Conservation (phyloP, 164 flowering plant genomes). For the Vitis rupestris region DNA sequence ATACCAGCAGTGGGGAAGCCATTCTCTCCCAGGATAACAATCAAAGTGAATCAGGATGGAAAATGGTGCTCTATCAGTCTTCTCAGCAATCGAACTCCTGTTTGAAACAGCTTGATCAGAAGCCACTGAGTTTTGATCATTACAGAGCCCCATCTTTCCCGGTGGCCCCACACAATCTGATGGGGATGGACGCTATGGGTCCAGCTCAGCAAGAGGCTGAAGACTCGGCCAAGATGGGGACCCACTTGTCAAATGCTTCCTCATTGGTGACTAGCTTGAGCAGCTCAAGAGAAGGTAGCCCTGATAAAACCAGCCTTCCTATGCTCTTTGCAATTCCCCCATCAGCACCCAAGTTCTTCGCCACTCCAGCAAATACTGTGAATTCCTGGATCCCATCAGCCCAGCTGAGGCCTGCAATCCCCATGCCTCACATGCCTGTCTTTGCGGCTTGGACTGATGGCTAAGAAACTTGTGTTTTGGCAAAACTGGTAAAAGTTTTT, state of each 20-base stretch:
- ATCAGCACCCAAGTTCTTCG: constrained; percentile 19
- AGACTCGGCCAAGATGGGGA: constrained; percentile 20
- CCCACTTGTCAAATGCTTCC: constrained; percentile 39
- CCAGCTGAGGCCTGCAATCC: constrained; percentile 37
- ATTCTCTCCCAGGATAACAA: constrained; percentile 7
- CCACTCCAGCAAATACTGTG: constrained; percentile 10
- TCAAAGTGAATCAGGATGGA: constrained; percentile 31
- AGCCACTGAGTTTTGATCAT: constrained; percentile 5
- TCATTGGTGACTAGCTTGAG: constrained; percentile 46
- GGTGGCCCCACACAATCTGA: constrained; percentile 15
- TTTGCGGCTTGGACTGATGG: constrained; percentile 65
- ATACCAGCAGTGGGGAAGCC: constrained; percentile 7
- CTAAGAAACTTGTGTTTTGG: constrained; percentile 8
- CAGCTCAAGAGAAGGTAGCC: constrained; percentile 56
- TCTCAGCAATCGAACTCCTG: constrained; percentile 16
- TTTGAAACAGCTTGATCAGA: constrained; percentile 13
- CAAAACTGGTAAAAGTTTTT: constrained; percentile 2
- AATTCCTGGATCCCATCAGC: constrained; percentile 38
- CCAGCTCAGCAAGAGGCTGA: constrained; percentile 17
- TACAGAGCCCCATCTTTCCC: constrained; percentile 15
- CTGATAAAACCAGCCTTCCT: constrained; percentile 30
- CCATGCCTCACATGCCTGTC: constrained; percentile 48
- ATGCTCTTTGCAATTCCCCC: constrained; percentile 29
- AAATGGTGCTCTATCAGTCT: constrained; percentile 28
- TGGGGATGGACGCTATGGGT: constrained; percentile 16